These are phyloP conservation scores for Porcisia deanei DNA, from an alignment of 208 protist species.

Conservation along the genomic window DNA sequence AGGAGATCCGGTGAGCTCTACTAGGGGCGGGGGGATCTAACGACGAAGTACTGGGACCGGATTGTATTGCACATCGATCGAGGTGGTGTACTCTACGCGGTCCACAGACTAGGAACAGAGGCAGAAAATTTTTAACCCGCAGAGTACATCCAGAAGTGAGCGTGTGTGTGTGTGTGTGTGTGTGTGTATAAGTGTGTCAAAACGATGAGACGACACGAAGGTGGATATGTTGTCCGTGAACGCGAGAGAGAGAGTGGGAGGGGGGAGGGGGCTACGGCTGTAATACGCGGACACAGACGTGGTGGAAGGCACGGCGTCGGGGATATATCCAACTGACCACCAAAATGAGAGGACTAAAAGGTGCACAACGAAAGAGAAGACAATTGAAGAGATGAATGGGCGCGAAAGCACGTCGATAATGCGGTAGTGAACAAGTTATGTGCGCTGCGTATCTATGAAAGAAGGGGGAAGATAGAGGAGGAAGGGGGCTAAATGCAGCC, in stretches of 20 bases:
- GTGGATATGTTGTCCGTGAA: background rate
- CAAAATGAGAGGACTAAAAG: too few species aligned
- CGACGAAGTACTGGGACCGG: background rate
- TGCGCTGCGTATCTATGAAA: background rate
- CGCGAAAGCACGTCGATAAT: background rate
- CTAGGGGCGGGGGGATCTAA: background rate
- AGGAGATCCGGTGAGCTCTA: background rate
- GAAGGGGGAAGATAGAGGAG: background rate
- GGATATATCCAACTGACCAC: too few species aligned
- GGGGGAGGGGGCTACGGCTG: too few species aligned
- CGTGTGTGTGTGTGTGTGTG: background rate
- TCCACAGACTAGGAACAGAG: background rate
- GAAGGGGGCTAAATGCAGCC: background rate
- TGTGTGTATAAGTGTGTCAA: background rate
- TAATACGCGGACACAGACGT: too few species aligned
- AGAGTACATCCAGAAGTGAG: background rate
- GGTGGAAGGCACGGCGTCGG: too few species aligned
- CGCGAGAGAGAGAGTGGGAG: background rate
- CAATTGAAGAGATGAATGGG: background rate
- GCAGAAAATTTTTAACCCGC: background rate
- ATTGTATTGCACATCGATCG: background rate
- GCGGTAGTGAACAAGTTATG: background rate
- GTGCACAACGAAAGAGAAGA: too few species aligned
- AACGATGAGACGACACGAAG: background rate
- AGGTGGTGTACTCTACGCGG: background rate